Base-by-base conservation (phyloP, 139 green algal genomes). In the Raphidocelis subcapitata region DNA sequence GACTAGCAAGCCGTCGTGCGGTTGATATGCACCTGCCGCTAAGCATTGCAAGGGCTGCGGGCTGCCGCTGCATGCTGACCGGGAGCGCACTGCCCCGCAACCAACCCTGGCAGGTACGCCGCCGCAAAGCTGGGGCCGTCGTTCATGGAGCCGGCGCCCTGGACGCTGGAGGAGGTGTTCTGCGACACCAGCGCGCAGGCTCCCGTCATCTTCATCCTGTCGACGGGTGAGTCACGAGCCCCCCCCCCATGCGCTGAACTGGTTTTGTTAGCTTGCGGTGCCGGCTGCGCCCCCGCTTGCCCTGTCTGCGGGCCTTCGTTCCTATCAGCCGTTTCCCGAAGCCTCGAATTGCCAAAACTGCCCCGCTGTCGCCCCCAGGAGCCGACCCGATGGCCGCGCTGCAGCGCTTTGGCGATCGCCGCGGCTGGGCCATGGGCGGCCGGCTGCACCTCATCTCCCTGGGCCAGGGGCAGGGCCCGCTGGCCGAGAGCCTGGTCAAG, bases 121-220 rank as follows among this genome's bases (percentile, higher is more conserved):
- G 68, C 56, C 2, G 33, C 67, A 14, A 86, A 84, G 69, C 78
- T 95, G 64, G 91, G 91, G 8, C 21, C 28, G 4, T 67, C 83
- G 41, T 97, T 94, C 69, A 90, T 81, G 8, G 90, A 95, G 73
- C 79, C 82, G 3, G 71, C 82, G 29, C 87, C 92, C n/a, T 95
- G 88, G 84, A 87, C 80, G n/a, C 78, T 97, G 41, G 86, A 92
- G n/a, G 87, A 91, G 8, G 82, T 94, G 21, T 94, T 93, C 72
- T 69, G 79, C 10, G 91, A 96, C 76, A 94, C 86, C 15, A 85
- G 64, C 5, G 73, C 65, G 49, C 63, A 62, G n/a, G 92, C 79
- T 2, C 92, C 92, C 64, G 79, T 94, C 73, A 93, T 96, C 67
- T 96, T 96, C 82, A 87, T 97, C 33, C 83, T 97, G 41, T 92